A percentile compares a stretch with the other conserved stretches of the same genome.
phyloP scores from a whole-genome alignment of 2,329 filamentous ascomycete species.

The Aspergillus melleus region DNA sequence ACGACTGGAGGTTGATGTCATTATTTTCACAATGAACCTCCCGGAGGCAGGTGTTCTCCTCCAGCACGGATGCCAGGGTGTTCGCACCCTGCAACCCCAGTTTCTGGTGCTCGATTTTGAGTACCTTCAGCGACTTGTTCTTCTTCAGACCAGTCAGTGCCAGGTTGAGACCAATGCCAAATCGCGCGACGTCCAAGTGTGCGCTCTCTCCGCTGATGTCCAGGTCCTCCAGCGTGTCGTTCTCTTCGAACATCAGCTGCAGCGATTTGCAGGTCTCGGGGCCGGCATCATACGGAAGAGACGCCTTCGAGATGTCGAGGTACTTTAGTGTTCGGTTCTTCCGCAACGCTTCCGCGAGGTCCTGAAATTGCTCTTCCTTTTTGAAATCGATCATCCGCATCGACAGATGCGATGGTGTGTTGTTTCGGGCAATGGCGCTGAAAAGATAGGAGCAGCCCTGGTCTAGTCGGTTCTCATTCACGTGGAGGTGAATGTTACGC shows the following conservation, averaged over 20 bases:
- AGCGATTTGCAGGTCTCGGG: conserved; percentile 66
- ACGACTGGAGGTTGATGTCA: conserved; percentile 68
- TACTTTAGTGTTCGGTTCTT: conserved; percentile 63
- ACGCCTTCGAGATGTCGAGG: conserved; percentile 69
- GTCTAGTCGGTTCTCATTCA: conserved; percentile 60
- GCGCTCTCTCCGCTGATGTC: conserved; percentile 72
- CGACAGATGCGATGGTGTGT: conserved; percentile 63
- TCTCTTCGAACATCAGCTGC: conserved; percentile 65
- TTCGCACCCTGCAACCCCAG: conserved; percentile 69
- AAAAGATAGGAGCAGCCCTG: conserved; percentile 45
- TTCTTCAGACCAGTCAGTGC: conserved; percentile 64
- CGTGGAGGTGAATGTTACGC: conserved; percentile 64
- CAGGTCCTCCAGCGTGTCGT: conserved; percentile 64
- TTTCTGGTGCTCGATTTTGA: conserved; percentile 68
- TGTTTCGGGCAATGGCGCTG: conserved; percentile 49
- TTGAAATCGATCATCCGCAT: conserved; percentile 70
- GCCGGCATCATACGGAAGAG: conserved; percentile 67
- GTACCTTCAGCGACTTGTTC: conserved; percentile 61
- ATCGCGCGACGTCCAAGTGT: conserved; percentile 67
- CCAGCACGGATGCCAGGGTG: conserved; percentile 67
- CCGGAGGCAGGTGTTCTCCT: conserved; percentile 61
- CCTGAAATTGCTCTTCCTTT: conserved; percentile 63
- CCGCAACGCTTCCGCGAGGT: conserved; percentile 62
- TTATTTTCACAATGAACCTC: conserved; percentile 73
- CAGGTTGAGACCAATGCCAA: conserved; percentile 67